Evolutionary conservation across 192 early-diverging fungal species (phyloP).

Genomic region (Martensiomyces pterosporus): DNA sequence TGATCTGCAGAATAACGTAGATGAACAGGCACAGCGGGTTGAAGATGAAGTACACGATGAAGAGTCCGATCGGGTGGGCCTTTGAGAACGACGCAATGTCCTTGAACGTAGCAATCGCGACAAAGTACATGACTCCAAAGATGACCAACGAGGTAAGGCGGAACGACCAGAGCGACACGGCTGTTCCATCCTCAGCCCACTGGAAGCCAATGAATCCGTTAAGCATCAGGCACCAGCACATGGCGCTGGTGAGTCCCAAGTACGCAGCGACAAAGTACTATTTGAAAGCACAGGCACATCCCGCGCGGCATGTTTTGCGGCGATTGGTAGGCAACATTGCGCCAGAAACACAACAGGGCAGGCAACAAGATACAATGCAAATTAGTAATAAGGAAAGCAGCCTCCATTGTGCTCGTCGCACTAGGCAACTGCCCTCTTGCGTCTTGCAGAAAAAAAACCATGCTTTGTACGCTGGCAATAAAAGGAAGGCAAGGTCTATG

Average conservation of each 20-base stretch:
- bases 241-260: slow-evolving; percentile 74
- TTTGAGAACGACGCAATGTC: slow-evolving; percentile 59
- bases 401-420: too few species aligned
- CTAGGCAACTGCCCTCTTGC: too few species aligned
- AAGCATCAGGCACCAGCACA: slow-evolving; percentile 88
- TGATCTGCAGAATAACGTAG: slow-evolving; percentile 86
- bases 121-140: slow-evolving; percentile 71
- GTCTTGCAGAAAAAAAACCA: too few species aligned
- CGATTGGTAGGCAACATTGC: too few species aligned
- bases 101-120: slow-evolving; percentile 81
- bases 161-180: slow-evolving; percentile 91
- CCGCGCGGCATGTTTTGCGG: too few species aligned
- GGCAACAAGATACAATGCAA: too few species aligned
- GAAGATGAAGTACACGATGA: slow-evolving; percentile 85
- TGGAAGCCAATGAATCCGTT: slow-evolving; percentile 97
- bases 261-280: slow-evolving; percentile 84
- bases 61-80: slow-evolving; percentile 67
- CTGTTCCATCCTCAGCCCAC: slow-evolving; percentile 95
- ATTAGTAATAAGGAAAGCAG: too few species aligned
- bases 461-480: too few species aligned
- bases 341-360: too few species aligned
- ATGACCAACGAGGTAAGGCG: slow-evolving; percentile 79
- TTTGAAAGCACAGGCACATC: too few species aligned
- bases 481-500: too few species aligned
- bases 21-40: slow-evolving; percentile 75